Base-by-base conservation (phyloP, 2,329 filamentous ascomycete genomes). In the Hypoxylon sp. region DNA sequence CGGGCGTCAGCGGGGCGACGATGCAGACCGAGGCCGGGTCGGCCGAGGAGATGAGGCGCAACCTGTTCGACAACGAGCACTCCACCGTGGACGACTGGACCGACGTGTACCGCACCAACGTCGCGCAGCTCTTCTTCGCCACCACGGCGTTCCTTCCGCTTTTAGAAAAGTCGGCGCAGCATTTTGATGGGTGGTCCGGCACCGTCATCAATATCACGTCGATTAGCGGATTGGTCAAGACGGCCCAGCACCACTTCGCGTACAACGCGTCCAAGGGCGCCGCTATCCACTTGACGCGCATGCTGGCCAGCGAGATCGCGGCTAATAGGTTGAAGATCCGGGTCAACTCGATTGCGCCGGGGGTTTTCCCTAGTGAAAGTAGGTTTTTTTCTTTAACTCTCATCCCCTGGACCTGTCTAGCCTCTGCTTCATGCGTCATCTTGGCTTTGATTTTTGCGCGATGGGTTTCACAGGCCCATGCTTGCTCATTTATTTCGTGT, bases 91-190 rank as follows among this genome's bases (percentile, higher is more conserved):
- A 89, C 23, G 82, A 87, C 62, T 94, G 89, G 90, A 79, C 78
- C n/a, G 71, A 80, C 29, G 82, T 83, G 0, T 92, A 88, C 75
- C 81, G 83, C 51, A 90, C 88, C 13, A 91, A 95, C 59, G 89
- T 92, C 7, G 82, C 89, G 21, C 82, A 80, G 52, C 77, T 84
- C 47, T 88, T 83, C 73, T 88, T 86, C 59, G 76, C 82, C 38
- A 85, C 84, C 0, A 78, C 85, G 38, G 79, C 83, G 0, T 78
- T 88, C 32, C 79, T 84, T 1, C 83, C 85, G 0, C 73, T 88
- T 3, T 75, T 89, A 40, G 79, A 86, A 64, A 76, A 76, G 15
- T 74, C 61, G 62, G 78, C 63, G 60, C 71, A 76, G 41, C 61
- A 48, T 1, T 69, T 75, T 51, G 54, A 63, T 3, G 75, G 75